These are phyloP conservation scores for Lophiostoma macrostomum DNA, from an alignment of 495 filamentous ascomycete genomes.

Conservation along the genomic window DNA sequence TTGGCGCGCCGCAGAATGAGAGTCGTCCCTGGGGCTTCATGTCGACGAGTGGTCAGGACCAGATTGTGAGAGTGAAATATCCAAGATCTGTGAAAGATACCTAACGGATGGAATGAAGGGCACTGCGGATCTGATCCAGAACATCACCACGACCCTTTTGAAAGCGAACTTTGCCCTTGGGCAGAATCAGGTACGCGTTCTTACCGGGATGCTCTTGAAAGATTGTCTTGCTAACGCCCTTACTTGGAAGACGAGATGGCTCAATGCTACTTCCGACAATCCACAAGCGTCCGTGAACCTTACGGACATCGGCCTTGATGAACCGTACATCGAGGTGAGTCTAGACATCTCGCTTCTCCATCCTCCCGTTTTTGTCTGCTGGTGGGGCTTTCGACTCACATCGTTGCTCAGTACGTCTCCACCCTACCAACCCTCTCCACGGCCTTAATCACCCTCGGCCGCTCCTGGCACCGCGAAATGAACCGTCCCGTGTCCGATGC, in stretches of 20 bases:
- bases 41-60: neutral
- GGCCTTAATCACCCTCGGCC: slow-evolving; percentile 24
- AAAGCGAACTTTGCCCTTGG: slow-evolving; percentile 14
- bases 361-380: neutral
- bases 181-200: slow-evolving; percentile 11
- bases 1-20: slow-evolving; percentile 17
- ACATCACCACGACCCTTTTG: slow-evolving; percentile 15
- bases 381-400: neutral
- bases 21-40: slow-evolving; percentile 17
- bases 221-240: neutral
- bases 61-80: neutral
- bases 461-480: slow-evolving; percentile 31
- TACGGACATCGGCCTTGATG: slow-evolving; percentile 6
- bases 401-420: slow-evolving; percentile 20
- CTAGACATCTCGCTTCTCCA: neutral
- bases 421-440: slow-evolving; percentile 23
- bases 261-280: slow-evolving; percentile 7
- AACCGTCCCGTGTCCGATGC: slow-evolving; percentile 24
- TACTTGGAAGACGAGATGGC: slow-evolving; percentile 8
- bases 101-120: slow-evolving; percentile 5
- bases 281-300: neutral
- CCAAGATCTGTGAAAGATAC: neutral
- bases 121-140: slow-evolving; percentile 20
- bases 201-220: neutral
- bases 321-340: slow-evolving; percentile 17